Evolutionary conservation across 202 grass and related monocot genomes (phyloP), one percentile per base, ranked within the genome.

Genomic region (Setaria viridis): DNA sequence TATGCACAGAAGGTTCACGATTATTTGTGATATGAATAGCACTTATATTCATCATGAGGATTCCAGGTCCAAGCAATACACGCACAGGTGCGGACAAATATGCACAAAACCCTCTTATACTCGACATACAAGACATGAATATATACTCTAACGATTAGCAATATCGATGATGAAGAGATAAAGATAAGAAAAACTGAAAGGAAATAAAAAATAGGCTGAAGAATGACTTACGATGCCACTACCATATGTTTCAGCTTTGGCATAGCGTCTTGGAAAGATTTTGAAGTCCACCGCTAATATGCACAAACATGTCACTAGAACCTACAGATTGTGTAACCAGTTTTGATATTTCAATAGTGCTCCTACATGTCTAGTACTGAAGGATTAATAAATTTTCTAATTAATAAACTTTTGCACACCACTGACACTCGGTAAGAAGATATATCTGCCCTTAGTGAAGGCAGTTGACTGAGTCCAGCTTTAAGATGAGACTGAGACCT

Each of bases 281-380:
- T 92, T 91, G 87, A 99, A 99, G 76, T 99, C 96, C 71, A 99
- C 96, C 3, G 96, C 93, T 85, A 99, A 85, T 94, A 99, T 99
- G 73, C 90, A 92, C 87, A 99, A 91, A 85, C 96, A 99, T 90
- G 96, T 99, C 35, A 95, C 85, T 77, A 92, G 69, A 78, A 96
- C 91, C 93, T 99, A 91, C 54, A 89, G 62, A 42, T 46, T 25
- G 54, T 0, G 6, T 45, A 47, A 84, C 82, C 39, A 82, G 6
- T 58, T 87, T 68, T 84, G 9, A 43, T 71, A 65, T 37, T 34
- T 48, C 39, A 15, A 49, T 49, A 53, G 11, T 82, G 37, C 3
- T 66, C 5, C 8, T 81, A 64, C 56, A 87, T 77, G 29, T 72
- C 19, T 76, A 81, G 21, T 66, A 74, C 51, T 56, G 9, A 70